A percentile compares a stretch with the other conserved stretches of the same genome.
Conservation (phyloP, 192 early-diverging fungal genomes). For the Umbelopsis sp. region DNA sequence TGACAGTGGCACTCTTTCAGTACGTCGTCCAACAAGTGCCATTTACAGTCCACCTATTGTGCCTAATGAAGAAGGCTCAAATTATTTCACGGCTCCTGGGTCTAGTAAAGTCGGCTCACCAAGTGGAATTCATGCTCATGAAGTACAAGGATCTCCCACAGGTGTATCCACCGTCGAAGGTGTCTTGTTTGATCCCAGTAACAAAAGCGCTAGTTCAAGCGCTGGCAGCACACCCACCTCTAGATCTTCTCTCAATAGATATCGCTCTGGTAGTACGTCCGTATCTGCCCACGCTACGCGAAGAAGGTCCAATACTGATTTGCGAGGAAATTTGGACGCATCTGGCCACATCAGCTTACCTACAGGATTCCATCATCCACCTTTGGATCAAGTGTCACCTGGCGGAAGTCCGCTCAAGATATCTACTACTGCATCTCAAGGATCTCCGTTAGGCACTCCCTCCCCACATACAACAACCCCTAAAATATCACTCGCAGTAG, state of each 20-base stretch:
- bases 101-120: constrained; percentile 19
- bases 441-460: not conserved
- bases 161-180: constrained; percentile 25
- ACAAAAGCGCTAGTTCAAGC: constrained; percentile 7
- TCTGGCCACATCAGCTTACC: constrained; percentile 1
- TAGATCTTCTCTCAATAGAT: not conserved
- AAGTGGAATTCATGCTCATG: constrained; percentile 1
- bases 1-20: not conserved
- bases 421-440: constrained; percentile 2
- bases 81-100: constrained; percentile 18
- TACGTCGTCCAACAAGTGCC: constrained; percentile 7
- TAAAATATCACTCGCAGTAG: not conserved
- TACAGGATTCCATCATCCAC: constrained; percentile 12
- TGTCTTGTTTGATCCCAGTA: constrained; percentile 22
- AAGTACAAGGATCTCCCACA: constrained; percentile 21
- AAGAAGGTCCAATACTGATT: constrained; percentile 3
- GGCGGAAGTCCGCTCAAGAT: constrained; percentile 22
- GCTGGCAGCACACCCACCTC: not conserved
- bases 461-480: constrained; percentile 1
- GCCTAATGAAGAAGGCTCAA: not conserved
- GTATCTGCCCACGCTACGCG: not conserved
- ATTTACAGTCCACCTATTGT: constrained; percentile 11
- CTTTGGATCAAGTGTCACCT: constrained; percentile 16
- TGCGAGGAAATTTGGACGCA: not conserved
- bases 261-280: not conserved